phyloP scores from a whole-genome alignment of 2,329 filamentous ascomycete genomes.

The Cladobotryum mycophilum region DNA sequence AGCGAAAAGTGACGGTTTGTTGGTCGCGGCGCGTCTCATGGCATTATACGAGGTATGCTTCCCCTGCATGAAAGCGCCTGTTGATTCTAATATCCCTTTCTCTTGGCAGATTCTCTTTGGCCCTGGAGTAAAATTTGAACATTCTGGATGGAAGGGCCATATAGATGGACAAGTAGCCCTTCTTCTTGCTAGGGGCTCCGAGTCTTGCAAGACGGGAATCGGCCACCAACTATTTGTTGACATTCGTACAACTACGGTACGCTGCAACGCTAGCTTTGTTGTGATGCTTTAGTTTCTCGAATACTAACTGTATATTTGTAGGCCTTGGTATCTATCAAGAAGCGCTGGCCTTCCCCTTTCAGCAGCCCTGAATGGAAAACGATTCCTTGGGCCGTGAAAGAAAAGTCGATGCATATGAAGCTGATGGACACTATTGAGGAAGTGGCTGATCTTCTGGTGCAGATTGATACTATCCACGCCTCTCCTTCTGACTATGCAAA shows the following conservation, averaged over 20 bases:
- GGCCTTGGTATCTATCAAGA: constrained; percentile 1
- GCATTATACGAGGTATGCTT: constrained; percentile 3
- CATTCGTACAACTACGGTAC: constrained; percentile 4
- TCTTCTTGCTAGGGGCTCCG: constrained; percentile 3
- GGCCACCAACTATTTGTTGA: constrained; percentile 5
- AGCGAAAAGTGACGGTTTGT: constrained; percentile 1
- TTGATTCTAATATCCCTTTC: not conserved
- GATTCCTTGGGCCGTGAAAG: not conserved
- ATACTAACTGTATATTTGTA: not conserved
- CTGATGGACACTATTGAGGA: constrained; percentile 1
- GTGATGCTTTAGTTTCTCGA: too few species aligned
- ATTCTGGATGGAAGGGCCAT: constrained; percentile 5
- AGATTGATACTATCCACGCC: not conserved
- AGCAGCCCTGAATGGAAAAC: constrained; percentile 3
- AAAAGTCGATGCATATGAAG: constrained; percentile 5
- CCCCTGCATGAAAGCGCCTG: not conserved
- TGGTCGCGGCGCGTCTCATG: constrained; percentile 3
- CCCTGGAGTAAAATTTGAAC: not conserved
- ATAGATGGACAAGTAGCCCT: constrained; percentile 7
- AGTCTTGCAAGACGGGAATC: not conserved
- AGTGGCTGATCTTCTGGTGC: not conserved
- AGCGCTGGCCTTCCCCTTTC: not conserved
- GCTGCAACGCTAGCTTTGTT: not conserved
- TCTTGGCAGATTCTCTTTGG: constrained; percentile 1
- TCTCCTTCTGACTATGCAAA: not conserved